Conservation (phyloP, 2,329 filamentous ascomycete genomes). For the Trichoderma harzianum region DNA sequence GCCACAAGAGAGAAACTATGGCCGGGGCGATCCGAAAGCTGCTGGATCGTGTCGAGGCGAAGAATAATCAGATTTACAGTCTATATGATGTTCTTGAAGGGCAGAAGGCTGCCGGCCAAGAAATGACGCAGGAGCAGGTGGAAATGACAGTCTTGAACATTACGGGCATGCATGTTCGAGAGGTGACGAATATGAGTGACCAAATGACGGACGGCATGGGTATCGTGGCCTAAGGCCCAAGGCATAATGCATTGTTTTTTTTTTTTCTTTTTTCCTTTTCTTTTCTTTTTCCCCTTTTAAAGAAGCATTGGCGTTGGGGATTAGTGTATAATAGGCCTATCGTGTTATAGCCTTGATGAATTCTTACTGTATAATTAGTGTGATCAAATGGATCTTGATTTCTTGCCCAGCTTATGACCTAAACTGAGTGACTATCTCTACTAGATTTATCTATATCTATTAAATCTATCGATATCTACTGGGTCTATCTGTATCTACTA, state of each 20-base stretch:
- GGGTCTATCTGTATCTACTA: not conserved
- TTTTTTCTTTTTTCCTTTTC: not conserved
- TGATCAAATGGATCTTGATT: not conserved
- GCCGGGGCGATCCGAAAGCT: constrained; percentile 59
- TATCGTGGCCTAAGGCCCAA: constrained; percentile 29
- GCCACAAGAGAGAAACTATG: constrained; percentile 60
- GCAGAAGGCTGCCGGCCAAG: constrained; percentile 63
- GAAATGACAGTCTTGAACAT: constrained; percentile 62
- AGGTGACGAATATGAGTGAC: constrained; percentile 37
- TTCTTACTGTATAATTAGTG: not conserved
- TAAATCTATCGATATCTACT: not conserved
- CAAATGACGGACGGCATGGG: constrained; percentile 44
- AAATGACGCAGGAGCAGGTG: constrained; percentile 60
- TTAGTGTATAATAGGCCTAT: not conserved
- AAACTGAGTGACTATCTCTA: not conserved
- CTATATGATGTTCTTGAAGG: constrained; percentile 82
- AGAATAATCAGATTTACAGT: constrained; percentile 76
- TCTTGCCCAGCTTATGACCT: not conserved
- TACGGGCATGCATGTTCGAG: constrained; percentile 43
- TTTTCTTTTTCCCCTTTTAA: not conserved
- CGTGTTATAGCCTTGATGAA: not conserved
- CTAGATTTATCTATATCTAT: not conserved
- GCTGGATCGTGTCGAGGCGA: constrained; percentile 63
- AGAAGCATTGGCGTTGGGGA: not conserved
- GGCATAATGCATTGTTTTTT: too few relatives aligned